Evolutionary conservation across 129 eudicot species (phyloP), one percentile per base, ranked within the genome.

Genomic region (Solidago caesia): DNA sequence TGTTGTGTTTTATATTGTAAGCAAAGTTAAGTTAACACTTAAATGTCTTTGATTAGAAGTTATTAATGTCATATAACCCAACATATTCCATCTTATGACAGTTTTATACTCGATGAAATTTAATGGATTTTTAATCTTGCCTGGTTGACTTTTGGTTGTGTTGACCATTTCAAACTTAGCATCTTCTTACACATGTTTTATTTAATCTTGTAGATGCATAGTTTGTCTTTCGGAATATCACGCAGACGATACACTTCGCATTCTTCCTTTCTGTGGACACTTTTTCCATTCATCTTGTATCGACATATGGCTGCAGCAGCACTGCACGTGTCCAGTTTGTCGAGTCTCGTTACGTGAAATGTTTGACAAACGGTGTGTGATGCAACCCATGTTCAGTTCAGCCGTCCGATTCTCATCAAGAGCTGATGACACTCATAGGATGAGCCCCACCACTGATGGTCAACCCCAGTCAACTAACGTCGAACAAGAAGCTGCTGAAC

Each of bases 241-340:
- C 6, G 83, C 74, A 41, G 96, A 92, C 75, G 98, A 92, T 68
- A 85, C 84, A 0, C 67, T 92, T 9, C 89, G 96, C 9, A 89
- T 89, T 9, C 84, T 92, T 4, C 98, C 96, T 9, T 71, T 80
- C 8, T 89, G 98, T 57, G 90, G 90, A 33, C 98, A 92, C 82
- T 85, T 80, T 25, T 92, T 92, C 73, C 98, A 92, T 64, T 83
- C 92, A 21, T 76, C 87, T 5, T 92, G 98, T 69, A 92, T 92
- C 65, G 98, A 87, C 77, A 87, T 87, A 65, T 92, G 98, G 98
- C 87, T 92, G 60, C 94, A 89, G 64, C 94, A 87, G 49, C 89
- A 92, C 76, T 89, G 84, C 62, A 92, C 98, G 15, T 92, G 98
- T 58, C 98, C 98, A 0, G 95, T 92, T 56, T 92, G 98, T 78